Percentiles rank a stretch among this genome's conserved stretches.
phyloP scores from a whole-genome alignment of 2,329 filamentous ascomycete species.

The Lomentospora prolificans region DNA sequence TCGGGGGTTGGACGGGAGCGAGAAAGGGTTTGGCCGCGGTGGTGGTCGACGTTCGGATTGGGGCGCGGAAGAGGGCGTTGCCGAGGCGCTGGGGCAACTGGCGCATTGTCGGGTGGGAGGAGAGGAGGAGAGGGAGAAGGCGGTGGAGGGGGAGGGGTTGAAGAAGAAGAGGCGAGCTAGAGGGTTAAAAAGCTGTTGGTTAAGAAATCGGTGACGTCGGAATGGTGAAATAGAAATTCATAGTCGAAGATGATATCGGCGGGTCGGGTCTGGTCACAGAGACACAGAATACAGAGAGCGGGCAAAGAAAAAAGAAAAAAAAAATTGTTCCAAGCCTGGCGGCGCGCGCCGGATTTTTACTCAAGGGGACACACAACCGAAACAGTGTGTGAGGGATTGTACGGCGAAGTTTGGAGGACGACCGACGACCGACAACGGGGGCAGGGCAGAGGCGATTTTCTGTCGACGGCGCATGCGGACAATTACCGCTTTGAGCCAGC shows the following conservation, averaged over 20 bases:
- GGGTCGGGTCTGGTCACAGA: conserved; percentile 4
- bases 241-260: not conserved
- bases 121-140: conserved; percentile 8
- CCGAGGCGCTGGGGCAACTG: not conserved
- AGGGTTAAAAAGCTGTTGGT: too few species aligned
- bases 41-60: not conserved
- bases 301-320: conserved; percentile 3
- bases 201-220: too few species aligned
- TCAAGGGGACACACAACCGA: conserved; percentile 4
- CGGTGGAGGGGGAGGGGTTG: not conserved
- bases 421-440: conserved; percentile 7
- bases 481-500: not conserved
- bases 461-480: not conserved
- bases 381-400: conserved; percentile 34
- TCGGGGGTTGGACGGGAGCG: conserved; percentile 11
- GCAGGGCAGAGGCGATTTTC: not conserved
- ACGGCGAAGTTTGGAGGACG: conserved; percentile 36
- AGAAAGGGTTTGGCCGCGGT: not conserved
- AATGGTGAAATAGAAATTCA: too few species aligned
- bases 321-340: not conserved
- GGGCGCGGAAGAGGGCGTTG: not conserved
- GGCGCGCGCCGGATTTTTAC: not conserved
- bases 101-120: not conserved
- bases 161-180: too few species aligned
- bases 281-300: not conserved